Base-by-base conservation (phyloP, 179 eudicot genomes). In the Vitellaria paradoxa region DNA sequence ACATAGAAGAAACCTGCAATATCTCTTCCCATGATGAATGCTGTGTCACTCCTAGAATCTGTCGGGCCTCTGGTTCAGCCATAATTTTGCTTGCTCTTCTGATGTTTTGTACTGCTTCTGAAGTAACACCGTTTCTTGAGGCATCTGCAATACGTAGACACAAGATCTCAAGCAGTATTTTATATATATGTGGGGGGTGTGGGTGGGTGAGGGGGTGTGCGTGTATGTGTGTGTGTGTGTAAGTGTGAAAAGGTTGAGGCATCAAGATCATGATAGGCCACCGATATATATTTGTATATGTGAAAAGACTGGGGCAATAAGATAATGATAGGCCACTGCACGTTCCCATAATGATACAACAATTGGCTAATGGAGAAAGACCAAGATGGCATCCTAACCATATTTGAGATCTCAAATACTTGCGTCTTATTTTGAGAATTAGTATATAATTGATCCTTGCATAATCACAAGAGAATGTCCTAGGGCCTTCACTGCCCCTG, bases 1-100 rank as follows among this genome's bases (percentile, higher is more conserved):
- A 6, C 50, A 2, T 49, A 49, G 7, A 61, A 26, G 60, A 6
- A 77, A 85, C 97, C 91, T 91, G 83, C 67, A 85, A 52, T 42
- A 94, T 88, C 30, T 92, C 97, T 75, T 91, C 92, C 96, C 94
- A 94, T 15, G 97, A 76, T 5, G 97, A 77, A 65, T 86, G 76
- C 82, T 89, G 92, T 20, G 92, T 47, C 65, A 91, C 91, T 10
- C 98, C 97, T 46, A 94, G 96, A 76, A 94, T 89, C 77, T 94
- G 93, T 81, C 97, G 85, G 8, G 98, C 96, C 84, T 94, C 98
- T 81, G 87, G 91, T 80, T 92, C 97, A 2, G 94, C 87, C 86
- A 94, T 86, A 80, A 79, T 78, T 84, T 85, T 89, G 81, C 96
- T 87, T 70, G 86, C 93, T 86, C 87, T 84, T 46, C 87, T 89